phyloP scores from a whole-genome alignment of 768 basidiomycete species.

The Boletus edulis region DNA sequence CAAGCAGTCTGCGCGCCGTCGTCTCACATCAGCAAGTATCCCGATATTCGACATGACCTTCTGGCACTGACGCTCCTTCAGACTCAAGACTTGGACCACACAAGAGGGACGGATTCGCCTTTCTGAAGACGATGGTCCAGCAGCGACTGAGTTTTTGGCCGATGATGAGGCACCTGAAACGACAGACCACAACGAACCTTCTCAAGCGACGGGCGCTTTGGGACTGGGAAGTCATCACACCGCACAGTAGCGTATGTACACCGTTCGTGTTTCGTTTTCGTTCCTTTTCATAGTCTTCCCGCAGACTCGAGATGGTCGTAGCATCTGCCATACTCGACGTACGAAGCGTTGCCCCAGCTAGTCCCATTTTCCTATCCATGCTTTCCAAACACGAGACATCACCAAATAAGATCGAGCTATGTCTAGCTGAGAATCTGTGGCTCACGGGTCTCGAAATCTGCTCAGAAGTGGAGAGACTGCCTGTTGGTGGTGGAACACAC shows the following conservation, averaged over 20 bases:
- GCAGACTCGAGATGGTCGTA: background rate
- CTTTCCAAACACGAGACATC: background rate
- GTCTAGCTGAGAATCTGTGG: background rate
- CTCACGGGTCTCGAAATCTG: background rate
- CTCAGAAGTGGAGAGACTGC: background rate
- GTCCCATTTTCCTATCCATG: background rate
- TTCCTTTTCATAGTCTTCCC: background rate
- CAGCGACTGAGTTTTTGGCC: conserved; percentile 64
- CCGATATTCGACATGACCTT: background rate
- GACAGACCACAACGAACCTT: conserved; percentile 26
- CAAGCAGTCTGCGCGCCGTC: conserved; percentile 51
- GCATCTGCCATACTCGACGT: background rate
- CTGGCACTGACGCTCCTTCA: conserved; percentile 23
- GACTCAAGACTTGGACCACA: conserved; percentile 55
- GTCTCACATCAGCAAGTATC: conserved; percentile 60
- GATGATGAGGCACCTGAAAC: conserved; percentile 50
- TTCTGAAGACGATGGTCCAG: conserved; percentile 68
- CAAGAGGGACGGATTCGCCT: conserved; percentile 61
- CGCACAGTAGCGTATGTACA: conserved; percentile 1
- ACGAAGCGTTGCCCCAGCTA: background rate
- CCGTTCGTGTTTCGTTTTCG: background rate
- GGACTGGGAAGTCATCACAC: background rate
- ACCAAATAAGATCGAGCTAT: background rate
- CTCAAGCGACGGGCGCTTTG: conserved; percentile 14
- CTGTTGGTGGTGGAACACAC: background rate